phyloP scores from a whole-genome alignment of 495 filamentous ascomycete genomes.

The Penicillium arizonense region DNA sequence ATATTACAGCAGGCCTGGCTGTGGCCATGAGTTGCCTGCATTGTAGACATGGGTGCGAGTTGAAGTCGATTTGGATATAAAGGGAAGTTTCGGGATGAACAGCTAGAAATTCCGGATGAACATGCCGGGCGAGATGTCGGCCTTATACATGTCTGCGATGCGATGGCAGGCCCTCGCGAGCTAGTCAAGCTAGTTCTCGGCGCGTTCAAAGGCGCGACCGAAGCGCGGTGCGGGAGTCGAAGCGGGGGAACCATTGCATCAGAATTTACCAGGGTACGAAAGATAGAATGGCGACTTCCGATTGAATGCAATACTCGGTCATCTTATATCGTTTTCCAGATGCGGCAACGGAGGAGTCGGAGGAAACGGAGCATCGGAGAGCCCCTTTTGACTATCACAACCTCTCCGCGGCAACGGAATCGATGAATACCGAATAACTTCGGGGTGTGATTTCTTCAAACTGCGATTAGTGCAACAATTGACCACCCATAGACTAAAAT shows the following conservation, averaged over 20 bases:
- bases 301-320: too few relatives aligned
- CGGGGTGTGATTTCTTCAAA: too few relatives aligned
- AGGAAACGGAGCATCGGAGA: too few relatives aligned
- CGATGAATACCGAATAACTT: too few relatives aligned
- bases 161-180: background rate
- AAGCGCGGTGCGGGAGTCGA: background rate
- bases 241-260: background rate
- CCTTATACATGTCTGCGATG: background rate
- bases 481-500: too few relatives aligned
- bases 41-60: background rate
- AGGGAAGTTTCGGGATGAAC: background rate
- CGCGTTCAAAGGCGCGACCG: background rate
- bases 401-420: too few relatives aligned
- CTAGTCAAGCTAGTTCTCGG: too few relatives aligned
- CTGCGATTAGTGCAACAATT: too few relatives aligned
- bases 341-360: too few relatives aligned
- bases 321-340: too few relatives aligned
- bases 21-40: background rate
- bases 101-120: background rate
- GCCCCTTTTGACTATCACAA: too few relatives aligned
- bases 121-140: background rate
- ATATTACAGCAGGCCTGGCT: constrained; percentile 17
- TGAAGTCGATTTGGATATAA: background rate
- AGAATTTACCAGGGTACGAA: background rate
- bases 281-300: too few relatives aligned